Evolutionary conservation across 768 basidiomycete species (phyloP).

Genomic region (Ephemerocybe angulata): DNA sequence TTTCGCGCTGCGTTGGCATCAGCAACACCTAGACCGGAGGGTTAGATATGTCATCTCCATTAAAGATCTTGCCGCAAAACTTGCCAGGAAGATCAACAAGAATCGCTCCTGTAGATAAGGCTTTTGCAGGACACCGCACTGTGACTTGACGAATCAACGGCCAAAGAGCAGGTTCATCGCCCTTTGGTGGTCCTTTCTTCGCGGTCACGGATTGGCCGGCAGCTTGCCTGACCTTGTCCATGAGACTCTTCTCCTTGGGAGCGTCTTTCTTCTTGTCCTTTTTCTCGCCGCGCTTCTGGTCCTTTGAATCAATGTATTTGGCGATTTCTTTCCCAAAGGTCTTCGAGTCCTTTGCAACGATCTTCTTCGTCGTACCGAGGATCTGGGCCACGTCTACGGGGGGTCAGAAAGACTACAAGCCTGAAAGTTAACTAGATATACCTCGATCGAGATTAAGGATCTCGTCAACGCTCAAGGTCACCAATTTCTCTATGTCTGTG

Average conservation of each 20-base stretch:
- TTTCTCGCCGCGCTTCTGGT: slow-evolving; percentile 51
- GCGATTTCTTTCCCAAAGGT: slow-evolving; percentile 50
- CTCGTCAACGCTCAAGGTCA: slow-evolving; percentile 46
- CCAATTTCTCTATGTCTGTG: slow-evolving; percentile 44
- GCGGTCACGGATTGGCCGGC: slow-evolving; percentile 12
- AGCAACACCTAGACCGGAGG: slow-evolving; percentile 40
- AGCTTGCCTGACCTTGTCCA: slow-evolving; percentile 29
- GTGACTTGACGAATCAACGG: slow-evolving; percentile 61
- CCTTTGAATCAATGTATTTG: slow-evolving; percentile 66
- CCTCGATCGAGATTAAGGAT: slow-evolving; percentile 48
- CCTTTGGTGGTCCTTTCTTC: slow-evolving; percentile 10
- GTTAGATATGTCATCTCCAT: neutral
- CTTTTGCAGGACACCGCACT: slow-evolving; percentile 49
- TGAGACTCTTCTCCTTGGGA: slow-evolving; percentile 32
- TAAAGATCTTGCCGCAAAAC: neutral
- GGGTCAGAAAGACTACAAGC: no score
- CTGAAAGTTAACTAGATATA: slow-evolving; percentile 28
- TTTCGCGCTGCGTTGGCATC: slow-evolving; percentile 64
- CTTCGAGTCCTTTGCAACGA: slow-evolving; percentile 48
- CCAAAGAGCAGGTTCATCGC: slow-evolving; percentile 49
- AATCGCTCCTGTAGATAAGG: slow-evolving; percentile 56
- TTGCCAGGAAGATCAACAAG: slow-evolving; percentile 64
- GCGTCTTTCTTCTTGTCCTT: slow-evolving; percentile 37
- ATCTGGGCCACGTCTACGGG: slow-evolving; percentile 39
- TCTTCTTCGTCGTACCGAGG: slow-evolving; percentile 52